A percentile compares a stretch with the other conserved stretches of the same genome.
Evolutionary conservation across 1,139 yeast species (phyloP).

Genomic region (Saccharomyces hybrid): DNA sequence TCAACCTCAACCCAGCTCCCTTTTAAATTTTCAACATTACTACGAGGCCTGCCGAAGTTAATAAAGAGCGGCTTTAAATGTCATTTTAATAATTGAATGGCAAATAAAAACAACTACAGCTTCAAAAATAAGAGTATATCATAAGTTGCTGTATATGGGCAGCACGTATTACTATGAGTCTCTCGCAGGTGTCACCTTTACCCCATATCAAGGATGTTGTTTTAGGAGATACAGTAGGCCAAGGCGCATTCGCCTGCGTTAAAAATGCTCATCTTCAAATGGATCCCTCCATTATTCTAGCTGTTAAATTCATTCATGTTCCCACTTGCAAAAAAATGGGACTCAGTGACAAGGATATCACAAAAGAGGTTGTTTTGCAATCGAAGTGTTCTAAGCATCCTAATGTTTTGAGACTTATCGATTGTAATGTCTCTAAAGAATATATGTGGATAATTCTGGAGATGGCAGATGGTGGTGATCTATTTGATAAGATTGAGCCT

Average conservation of each 20-base stretch:
- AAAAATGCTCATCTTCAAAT: conserved; percentile 31
- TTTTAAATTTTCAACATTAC: neutral
- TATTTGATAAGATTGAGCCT: conserved; percentile 68
- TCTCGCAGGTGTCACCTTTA: conserved; percentile 30
- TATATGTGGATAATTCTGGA: conserved; percentile 63
- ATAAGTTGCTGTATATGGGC: neutral
- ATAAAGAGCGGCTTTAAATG: neutral
- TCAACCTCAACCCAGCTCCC: neutral
- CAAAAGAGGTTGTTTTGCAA: conserved; percentile 48
- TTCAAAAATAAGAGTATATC: no score
- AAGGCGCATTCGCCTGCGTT: conserved; percentile 42
- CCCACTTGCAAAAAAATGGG: conserved; percentile 40
- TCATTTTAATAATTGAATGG: neutral
- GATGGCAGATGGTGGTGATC: conserved; percentile 61
- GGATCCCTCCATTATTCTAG: conserved; percentile 36
- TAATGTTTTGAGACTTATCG: conserved; percentile 47
- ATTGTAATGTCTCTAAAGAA: conserved; percentile 43
- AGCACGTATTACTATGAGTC: conserved; percentile 7
- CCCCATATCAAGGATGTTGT: conserved; percentile 35
- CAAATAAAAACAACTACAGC: neutral
- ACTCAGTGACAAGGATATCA: conserved; percentile 40
- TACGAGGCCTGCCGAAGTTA: neutral
- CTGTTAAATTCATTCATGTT: conserved; percentile 51
- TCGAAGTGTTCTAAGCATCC: conserved; percentile 49
- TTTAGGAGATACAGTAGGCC: conserved; percentile 38